phyloP scores from a whole-genome alignment of 306 rosid species.

The Fragaria vesca region DNA sequence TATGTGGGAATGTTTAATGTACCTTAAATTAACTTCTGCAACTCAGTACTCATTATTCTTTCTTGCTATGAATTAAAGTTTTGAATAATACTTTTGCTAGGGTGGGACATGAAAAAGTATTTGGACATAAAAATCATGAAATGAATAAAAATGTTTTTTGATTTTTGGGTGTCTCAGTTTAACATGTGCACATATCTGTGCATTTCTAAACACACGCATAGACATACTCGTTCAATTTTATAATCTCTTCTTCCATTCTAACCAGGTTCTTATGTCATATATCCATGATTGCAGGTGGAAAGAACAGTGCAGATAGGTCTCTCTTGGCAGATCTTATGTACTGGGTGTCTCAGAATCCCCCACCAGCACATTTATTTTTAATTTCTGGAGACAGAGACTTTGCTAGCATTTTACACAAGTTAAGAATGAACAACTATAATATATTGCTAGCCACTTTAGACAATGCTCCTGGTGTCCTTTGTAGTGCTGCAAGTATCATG shows the following conservation, averaged over 20 bases:
- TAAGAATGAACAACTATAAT: slow-evolving; percentile 90
- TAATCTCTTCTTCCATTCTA: not conserved
- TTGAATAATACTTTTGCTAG: not conserved
- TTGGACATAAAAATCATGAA: not conserved
- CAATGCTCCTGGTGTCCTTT: slow-evolving; percentile 53
- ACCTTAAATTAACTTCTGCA: not conserved
- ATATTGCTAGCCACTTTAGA: slow-evolving; percentile 66
- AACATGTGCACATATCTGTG: too few relatives aligned
- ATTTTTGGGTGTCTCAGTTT: not conserved
- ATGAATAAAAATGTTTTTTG: too few relatives aligned
- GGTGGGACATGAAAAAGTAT: not conserved
- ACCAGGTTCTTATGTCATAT: not conserved
- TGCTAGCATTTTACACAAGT: slow-evolving; percentile 61
- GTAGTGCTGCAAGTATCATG: slow-evolving; percentile 88
- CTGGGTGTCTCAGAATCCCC: slow-evolving; percentile 96
- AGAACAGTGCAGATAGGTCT: slow-evolving; percentile 76
- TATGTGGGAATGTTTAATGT: slow-evolving; percentile 1
- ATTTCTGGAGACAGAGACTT: slow-evolving; percentile 81
- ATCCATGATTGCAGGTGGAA: slow-evolving; percentile 64
- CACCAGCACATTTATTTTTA: slow-evolving; percentile 89
- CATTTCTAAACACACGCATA: not conserved
- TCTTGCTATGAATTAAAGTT: not conserved
- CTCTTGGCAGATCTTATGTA: slow-evolving; percentile 76
- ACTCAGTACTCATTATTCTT: not conserved
- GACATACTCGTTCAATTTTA: not conserved